phyloP scores from a whole-genome alignment of 805 yeast species.

The Metschnikowia reukaufii region DNA sequence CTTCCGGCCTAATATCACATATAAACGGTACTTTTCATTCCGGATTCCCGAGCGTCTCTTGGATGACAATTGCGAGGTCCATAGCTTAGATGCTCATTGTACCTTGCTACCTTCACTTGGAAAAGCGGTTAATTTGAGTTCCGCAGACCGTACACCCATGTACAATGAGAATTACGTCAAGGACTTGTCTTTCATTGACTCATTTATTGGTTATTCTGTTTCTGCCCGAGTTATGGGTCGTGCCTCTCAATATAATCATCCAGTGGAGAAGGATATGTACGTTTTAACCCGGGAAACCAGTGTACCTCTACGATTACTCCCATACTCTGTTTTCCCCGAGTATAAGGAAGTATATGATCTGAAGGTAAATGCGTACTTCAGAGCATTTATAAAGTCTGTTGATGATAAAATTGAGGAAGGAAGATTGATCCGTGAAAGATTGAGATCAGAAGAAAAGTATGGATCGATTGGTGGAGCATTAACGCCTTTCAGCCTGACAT shows the following conservation, averaged over 20 bases:
- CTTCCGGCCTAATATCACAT: constrained; percentile 39
- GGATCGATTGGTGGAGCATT: constrained; percentile 3
- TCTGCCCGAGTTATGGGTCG: constrained; percentile 43
- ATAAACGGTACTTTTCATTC: constrained; percentile 44
- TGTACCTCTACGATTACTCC: constrained; percentile 38
- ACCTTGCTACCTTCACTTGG: constrained; percentile 42
- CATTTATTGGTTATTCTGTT: constrained; percentile 37
- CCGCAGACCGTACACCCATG: constrained; percentile 22
- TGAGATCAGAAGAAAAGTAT: constrained; percentile 7
- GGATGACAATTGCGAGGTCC: constrained; percentile 41
- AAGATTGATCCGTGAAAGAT: constrained; percentile 11
- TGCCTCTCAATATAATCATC: constrained; percentile 35
- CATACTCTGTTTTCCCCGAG: constrained; percentile 25
- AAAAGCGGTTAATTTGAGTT: constrained; percentile 26
- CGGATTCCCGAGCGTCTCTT: constrained; percentile 41
- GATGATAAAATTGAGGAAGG: constrained; percentile 27
- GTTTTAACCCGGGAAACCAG: constrained; percentile 37
- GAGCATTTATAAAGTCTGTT: constrained; percentile 36
- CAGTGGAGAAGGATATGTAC: constrained; percentile 29
- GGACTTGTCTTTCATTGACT: constrained; percentile 40
- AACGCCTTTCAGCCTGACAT: constrained; percentile 14
- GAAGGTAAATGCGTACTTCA: constrained; percentile 29
- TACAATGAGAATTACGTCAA: constrained; percentile 18
- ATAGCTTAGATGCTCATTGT: constrained; percentile 35
- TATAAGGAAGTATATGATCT: constrained; percentile 19